Evolutionary conservation across 2,329 filamentous ascomycete species (phyloP).

Genomic region (Colletotrichum spinosum): DNA sequence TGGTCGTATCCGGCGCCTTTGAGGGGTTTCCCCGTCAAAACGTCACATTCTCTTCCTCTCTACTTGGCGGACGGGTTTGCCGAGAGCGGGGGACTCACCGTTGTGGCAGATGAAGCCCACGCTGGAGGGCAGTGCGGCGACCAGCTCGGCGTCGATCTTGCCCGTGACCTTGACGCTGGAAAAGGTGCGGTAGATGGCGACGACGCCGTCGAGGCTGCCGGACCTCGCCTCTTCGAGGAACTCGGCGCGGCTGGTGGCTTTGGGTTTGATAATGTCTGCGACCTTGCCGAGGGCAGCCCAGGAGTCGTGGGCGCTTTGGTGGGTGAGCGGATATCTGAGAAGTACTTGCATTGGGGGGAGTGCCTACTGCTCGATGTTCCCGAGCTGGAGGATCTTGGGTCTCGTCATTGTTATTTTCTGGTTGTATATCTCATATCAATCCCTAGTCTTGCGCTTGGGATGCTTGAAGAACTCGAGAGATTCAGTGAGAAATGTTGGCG

Average conservation of each 20-base stretch:
- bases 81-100: conserved; percentile 52
- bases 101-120: conserved; percentile 72
- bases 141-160: conserved; percentile 76
- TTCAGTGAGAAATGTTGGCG: neutral
- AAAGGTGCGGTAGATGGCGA: conserved; percentile 79
- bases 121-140: conserved; percentile 65
- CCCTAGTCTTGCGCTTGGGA: no score
- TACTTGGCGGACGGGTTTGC: no score
- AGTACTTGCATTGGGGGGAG: neutral
- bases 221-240: conserved; percentile 77
- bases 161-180: conserved; percentile 74
- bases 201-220: conserved; percentile 74
- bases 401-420: conserved; percentile 17
- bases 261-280: conserved; percentile 74
- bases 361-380: conserved; percentile 53
- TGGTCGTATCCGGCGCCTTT: conserved; percentile 89
- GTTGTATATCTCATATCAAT: neutral
- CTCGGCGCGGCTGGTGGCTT: conserved; percentile 69
- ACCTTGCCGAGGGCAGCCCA: conserved; percentile 72
- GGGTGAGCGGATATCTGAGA: neutral
- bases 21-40: neutral
- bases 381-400: conserved; percentile 54
- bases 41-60: neutral
- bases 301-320: conserved; percentile 70
- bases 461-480: neutral